Percentiles rank a stretch among this genome's conserved stretches.
phyloP scores from a whole-genome alignment of 176 grass and related monocot genomes.

The Musa schizocarpa region DNA sequence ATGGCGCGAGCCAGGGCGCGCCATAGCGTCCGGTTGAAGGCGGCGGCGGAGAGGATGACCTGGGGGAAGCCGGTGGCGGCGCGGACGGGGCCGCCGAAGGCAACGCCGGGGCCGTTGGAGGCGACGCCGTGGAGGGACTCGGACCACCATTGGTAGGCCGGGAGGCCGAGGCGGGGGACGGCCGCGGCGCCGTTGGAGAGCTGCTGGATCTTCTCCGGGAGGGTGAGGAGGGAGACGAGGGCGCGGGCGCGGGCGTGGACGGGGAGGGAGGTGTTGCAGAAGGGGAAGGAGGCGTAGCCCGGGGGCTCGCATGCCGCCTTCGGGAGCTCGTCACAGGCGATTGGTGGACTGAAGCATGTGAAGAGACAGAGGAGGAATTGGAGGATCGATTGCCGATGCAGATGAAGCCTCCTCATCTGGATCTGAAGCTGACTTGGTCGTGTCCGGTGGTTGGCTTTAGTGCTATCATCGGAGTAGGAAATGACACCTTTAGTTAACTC shows the following conservation, averaged over 20 bases:
- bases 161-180: constrained; percentile 63
- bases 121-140: constrained; percentile 90
- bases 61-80: constrained; percentile 61
- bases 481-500: not conserved
- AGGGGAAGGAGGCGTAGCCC: constrained; percentile 28
- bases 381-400: not conserved
- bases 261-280: constrained; percentile 65
- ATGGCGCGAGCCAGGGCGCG: constrained; percentile 41
- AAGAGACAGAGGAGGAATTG: constrained; percentile 13
- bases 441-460: not conserved
- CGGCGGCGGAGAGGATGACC: constrained; percentile 71
- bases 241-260: constrained; percentile 42
- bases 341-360: not conserved
- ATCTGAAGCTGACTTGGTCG: not conserved
- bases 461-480: no score
- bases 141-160: constrained; percentile 88
- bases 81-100: constrained; percentile 59
- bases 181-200: constrained; percentile 69
- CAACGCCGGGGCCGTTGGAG: constrained; percentile 66
- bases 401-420: not conserved
- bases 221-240: constrained; percentile 68
- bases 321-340: not conserved
- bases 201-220: constrained; percentile 90
- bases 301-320: constrained; percentile 30
- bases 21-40: constrained; percentile 89